phyloP scores from a whole-genome alignment of 225 moss, liverwort and hornwort species.

The Antitrichia curtipendula region DNA sequence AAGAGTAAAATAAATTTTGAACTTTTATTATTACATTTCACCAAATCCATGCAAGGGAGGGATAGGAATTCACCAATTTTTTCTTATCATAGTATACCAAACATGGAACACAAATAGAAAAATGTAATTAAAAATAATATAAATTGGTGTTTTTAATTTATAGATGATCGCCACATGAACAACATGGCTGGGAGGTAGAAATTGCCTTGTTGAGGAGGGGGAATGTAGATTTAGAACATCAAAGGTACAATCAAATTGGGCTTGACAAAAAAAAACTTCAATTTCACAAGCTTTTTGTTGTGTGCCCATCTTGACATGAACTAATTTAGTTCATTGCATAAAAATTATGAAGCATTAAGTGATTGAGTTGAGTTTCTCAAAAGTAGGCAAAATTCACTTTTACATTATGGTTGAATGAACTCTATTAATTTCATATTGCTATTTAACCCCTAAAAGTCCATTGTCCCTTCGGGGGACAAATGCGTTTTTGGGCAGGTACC shows the following conservation, averaged over 20 bases:
- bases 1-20: neutral
- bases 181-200: rapidly evolving
- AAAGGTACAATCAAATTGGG: neutral
- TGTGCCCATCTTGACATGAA: rapidly evolving
- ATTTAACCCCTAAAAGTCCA: too few relatives aligned
- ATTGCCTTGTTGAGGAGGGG: rapidly evolving
- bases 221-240: neutral
- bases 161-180: rapidly evolving
- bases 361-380: neutral
- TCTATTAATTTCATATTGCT: too few relatives aligned
- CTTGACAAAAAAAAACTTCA: neutral
- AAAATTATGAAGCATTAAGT: neutral
- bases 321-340: neutral
- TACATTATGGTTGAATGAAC: neutral
- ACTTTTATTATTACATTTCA: neutral
- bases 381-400: neutral
- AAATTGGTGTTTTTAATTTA: neutral
- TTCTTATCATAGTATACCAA: neutral
- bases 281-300: neutral
- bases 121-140: neutral
- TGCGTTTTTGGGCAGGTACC: too few relatives aligned
- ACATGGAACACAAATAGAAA: neutral
- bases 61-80: neutral
- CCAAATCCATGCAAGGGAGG: neutral
- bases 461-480: too few relatives aligned